A percentile compares a stretch with the other conserved stretches of the same genome.
phyloP scores from a whole-genome alignment of 176 grass and related monocot species.

The Aegilops sharonensis region DNA sequence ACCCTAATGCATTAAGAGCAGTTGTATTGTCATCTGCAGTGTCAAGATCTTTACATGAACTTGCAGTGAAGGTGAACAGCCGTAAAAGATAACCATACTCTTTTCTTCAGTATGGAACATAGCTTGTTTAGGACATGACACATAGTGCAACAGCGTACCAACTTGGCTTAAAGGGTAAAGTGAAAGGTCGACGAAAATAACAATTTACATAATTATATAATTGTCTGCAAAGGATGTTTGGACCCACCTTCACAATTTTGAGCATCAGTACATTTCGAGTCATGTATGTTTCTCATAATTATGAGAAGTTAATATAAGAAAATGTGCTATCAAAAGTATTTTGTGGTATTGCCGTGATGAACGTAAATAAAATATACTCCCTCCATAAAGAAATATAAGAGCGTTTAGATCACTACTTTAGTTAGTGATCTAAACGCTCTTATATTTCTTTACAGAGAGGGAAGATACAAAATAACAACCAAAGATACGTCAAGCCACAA shows the following conservation, averaged over 20 bases:
- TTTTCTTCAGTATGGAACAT: slow-evolving; percentile 2
- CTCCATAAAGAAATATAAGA: background rate
- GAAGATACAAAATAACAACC: background rate
- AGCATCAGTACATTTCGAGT: background rate
- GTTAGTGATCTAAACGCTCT: no score
- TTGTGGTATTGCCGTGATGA: background rate
- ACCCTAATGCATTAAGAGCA: slow-evolving; percentile 94
- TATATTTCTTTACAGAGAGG: no score
- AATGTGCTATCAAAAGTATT: background rate
- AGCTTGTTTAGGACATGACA: background rate
- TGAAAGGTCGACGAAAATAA: background rate
- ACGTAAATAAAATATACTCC: background rate
- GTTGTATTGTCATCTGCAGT: slow-evolving; percentile 95
- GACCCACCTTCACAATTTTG: slow-evolving; percentile 5
- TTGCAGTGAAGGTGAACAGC: slow-evolving; percentile 88
- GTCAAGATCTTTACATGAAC: slow-evolving; percentile 94
- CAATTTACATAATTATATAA: slow-evolving; percentile 4
- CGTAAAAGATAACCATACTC: background rate
- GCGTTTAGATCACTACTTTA: no score
- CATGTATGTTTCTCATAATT: background rate
- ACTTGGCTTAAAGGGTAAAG: background rate
- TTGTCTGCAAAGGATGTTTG: background rate
- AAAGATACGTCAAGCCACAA: background rate
- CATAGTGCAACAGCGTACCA: background rate
- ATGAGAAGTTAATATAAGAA: background rate